These are phyloP conservation scores for Fusarium euwallaceae DNA, from an alignment of 2,329 filamentous ascomycete genomes.

Conservation along the genomic window DNA sequence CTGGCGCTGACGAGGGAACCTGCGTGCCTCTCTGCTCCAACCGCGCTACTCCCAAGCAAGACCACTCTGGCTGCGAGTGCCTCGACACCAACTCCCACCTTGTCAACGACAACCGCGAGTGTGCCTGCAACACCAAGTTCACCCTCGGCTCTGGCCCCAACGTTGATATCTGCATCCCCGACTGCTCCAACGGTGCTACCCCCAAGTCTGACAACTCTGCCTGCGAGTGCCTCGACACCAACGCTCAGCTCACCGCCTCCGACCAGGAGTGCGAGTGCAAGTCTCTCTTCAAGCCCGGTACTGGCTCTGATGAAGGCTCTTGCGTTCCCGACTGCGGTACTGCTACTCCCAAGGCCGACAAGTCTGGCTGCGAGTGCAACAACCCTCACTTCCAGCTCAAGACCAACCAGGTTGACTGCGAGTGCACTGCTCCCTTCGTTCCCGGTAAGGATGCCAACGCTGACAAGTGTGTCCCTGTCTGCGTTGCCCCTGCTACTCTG, in stretches of 20 bases:
- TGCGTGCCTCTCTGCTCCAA: neutral
- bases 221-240: neutral
- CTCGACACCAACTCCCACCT: neutral
- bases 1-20: neutral
- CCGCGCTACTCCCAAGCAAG: neutral
- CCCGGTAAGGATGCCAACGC: neutral
- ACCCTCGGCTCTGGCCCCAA: neutral
- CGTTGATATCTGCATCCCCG: neutral
- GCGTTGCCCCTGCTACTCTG: neutral
- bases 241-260: neutral
- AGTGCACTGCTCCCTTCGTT: neutral
- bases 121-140: neutral
- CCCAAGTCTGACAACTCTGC: neutral
- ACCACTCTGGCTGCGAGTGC: neutral
- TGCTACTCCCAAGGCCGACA: neutral
- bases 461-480: conserved; percentile 4
- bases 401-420: neutral
- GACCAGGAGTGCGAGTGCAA: neutral
- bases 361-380: neutral
- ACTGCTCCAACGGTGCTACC: neutral
- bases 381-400: neutral
- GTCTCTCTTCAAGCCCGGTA: neutral
- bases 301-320: neutral
- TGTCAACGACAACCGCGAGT: neutral
- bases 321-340: neutral